Percentiles rank a stretch among this genome's conserved stretches.
Conservation (phyloP, 345 rosid species). For the Euclidium syriacum region DNA sequence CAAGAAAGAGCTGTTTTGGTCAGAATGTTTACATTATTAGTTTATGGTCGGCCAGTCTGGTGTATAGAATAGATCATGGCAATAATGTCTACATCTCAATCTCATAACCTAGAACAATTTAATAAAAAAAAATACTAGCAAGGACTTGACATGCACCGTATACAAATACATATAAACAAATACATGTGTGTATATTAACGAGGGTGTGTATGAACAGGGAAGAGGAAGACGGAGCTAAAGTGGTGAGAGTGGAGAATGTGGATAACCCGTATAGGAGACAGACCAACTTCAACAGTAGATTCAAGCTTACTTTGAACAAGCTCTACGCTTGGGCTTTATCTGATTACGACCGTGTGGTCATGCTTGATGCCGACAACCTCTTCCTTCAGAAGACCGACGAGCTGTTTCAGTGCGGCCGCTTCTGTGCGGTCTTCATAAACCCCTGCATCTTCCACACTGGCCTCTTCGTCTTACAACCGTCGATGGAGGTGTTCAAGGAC, state of each 20-base stretch:
- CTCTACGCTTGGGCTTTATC: conserved; percentile 88
- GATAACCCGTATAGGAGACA: conserved; percentile 78
- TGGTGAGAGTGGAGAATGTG: conserved; percentile 80
- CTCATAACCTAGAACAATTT: not conserved
- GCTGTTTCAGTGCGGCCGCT: conserved; percentile 89
- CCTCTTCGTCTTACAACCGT: conserved; percentile 87
- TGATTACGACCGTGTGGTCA: conserved; percentile 85
- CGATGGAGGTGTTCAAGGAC: conserved; percentile 62
- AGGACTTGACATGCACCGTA: not conserved
- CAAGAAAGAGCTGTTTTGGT: conserved; percentile 7
- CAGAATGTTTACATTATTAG: not conserved
- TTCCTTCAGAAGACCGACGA: conserved; percentile 85
- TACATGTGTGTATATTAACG: not conserved
- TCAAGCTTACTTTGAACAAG: conserved; percentile 84
- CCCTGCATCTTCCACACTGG: conserved; percentile 99
- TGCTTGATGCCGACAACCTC: conserved; percentile 93
- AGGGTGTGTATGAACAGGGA: conserved; percentile 39
- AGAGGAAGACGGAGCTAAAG: conserved; percentile 87
- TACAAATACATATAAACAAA: not conserved
- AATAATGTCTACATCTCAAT: not conserved
- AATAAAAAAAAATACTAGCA: not conserved
- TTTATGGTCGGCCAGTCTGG: conserved; percentile 7
- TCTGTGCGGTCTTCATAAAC: conserved; percentile 94
- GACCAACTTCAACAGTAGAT: conserved; percentile 57
- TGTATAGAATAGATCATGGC: conserved; percentile 8